A percentile compares a stretch with the other conserved stretches of the same genome.
Evolutionary conservation across 805 yeast species (phyloP).

Genomic region (Myxozyma vanderwaltii): DNA sequence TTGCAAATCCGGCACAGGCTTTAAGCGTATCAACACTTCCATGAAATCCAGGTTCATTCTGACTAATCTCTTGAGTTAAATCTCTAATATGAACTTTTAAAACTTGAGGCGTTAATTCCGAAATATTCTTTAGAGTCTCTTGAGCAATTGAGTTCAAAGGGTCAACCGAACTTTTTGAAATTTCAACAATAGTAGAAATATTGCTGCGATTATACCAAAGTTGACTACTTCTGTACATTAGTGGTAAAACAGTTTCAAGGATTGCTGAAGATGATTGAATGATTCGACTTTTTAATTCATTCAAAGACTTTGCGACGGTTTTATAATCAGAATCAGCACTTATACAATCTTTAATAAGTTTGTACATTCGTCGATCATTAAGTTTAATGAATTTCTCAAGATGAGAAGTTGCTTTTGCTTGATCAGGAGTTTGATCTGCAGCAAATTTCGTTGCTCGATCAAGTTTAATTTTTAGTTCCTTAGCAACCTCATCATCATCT

Average conservation of each 20-base stretch:
- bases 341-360: constrained; percentile 57
- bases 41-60: constrained; percentile 37
- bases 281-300: constrained; percentile 61
- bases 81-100: constrained; percentile 61
- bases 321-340: constrained; percentile 61
- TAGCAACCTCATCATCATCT: constrained; percentile 14
- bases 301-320: constrained; percentile 61
- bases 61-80: constrained; percentile 49
- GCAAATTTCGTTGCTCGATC: constrained; percentile 57
- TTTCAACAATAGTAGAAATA: constrained; percentile 55
- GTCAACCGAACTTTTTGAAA: constrained; percentile 46
- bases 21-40: constrained; percentile 51
- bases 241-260: constrained; percentile 55
- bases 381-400: constrained; percentile 56
- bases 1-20: constrained; percentile 61
- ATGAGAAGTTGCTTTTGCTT: constrained; percentile 51
- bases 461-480: constrained; percentile 13
- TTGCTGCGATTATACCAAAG: constrained; percentile 67
- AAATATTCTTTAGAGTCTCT: constrained; percentile 50
- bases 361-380: constrained; percentile 61
- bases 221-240: constrained; percentile 63
- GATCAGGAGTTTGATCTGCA: constrained; percentile 57
- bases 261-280: constrained; percentile 48
- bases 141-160: constrained; percentile 48
- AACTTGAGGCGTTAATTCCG: constrained; percentile 53